Base-by-base conservation (phyloP, 768 basidiomycete genomes). In the Macrolepiota albuminosa region DNA sequence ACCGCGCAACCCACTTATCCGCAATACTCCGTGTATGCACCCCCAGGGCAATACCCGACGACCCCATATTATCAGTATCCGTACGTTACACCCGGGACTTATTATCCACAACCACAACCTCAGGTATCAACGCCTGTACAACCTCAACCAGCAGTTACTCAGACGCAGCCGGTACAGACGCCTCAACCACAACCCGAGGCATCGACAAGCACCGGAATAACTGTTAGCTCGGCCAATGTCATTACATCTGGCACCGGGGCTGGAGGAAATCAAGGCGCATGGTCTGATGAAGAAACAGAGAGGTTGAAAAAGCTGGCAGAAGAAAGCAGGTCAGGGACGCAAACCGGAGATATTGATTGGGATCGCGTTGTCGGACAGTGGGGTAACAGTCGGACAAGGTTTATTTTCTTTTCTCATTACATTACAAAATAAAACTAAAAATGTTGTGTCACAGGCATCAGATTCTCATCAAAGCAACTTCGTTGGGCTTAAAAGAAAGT, bases 261-360 rank as follows among this genome's bases (percentile, higher is more conserved):
- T 24, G 71, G 69, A n/a, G 70, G 72, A 59, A 85, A 84, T 56
- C 85, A 87, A 54, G 90, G 89, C 0, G 78, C 87, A 7, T 93
- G 91, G 91, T 82, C 87, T 3, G 87, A 90, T 7, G 88, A 88
- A 60, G 91, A 93, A 68, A 83, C 81, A 0, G 87, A 89, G 62
- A 79, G 83, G 43, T 68, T 93, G 60, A 86, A 80, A 70, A 83
- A 78, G 55, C 68, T 93, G 24, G 85, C 87, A 0, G 91, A 91
- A 62, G 84, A 89, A 55, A 85, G 85, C 67, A 81, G 81, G 58
- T 71, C 75, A 54, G 70, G 70, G 34, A 76, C 67, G 16, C 69
- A 77, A 5, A 76, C 78, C 55, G 83, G 84, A 13, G 86, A 88
- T 60, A 85, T 88, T 43, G 87, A 89, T 54, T 93, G 91, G 91